phyloP scores from a whole-genome alignment of 2,329 filamentous ascomycete genomes.

The Aspergillus ustus region DNA sequence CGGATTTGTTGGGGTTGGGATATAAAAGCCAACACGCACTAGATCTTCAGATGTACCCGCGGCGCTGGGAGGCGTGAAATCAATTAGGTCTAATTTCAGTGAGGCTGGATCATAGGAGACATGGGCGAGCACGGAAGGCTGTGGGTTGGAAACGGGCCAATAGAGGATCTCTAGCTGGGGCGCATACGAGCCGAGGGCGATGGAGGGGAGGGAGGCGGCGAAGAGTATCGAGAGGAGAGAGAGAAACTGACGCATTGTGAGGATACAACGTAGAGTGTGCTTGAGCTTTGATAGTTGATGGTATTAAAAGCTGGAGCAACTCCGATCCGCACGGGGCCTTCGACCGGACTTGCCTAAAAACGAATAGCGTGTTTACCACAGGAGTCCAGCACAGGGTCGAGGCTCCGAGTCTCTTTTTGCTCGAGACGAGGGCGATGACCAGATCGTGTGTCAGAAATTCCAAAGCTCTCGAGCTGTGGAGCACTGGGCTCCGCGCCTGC shows the following conservation, averaged over 20 bases:
- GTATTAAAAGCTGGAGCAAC: background rate
- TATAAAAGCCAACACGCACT: constrained; percentile 59
- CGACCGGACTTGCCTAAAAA: background rate
- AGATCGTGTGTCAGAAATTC: background rate
- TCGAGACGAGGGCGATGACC: background rate
- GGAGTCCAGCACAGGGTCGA: background rate
- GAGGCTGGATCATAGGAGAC: constrained; percentile 47
- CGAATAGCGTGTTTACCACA: background rate
- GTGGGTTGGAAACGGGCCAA: constrained; percentile 39
- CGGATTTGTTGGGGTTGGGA: constrained; percentile 32
- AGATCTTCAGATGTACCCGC: constrained; percentile 49
- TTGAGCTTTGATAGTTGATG: background rate
- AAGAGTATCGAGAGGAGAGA: constrained; percentile 17
- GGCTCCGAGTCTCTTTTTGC: background rate
- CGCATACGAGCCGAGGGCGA: constrained; percentile 30
- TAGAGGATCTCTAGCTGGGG: constrained; percentile 40
- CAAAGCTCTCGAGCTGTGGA: background rate
- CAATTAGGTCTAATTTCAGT: constrained; percentile 40
- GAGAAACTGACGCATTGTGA: constrained; percentile 21
- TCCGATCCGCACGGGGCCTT: background rate
- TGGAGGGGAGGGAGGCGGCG: constrained; percentile 27
- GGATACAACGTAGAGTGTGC: background rate
- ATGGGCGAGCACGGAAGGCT: constrained; percentile 44
- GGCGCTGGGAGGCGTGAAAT: constrained; percentile 43
- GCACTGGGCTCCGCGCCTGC: background rate